Evolutionary conservation across 495 filamentous ascomycete genomes (phyloP).

Genomic region (Saxispiralis lemnorum): DNA sequence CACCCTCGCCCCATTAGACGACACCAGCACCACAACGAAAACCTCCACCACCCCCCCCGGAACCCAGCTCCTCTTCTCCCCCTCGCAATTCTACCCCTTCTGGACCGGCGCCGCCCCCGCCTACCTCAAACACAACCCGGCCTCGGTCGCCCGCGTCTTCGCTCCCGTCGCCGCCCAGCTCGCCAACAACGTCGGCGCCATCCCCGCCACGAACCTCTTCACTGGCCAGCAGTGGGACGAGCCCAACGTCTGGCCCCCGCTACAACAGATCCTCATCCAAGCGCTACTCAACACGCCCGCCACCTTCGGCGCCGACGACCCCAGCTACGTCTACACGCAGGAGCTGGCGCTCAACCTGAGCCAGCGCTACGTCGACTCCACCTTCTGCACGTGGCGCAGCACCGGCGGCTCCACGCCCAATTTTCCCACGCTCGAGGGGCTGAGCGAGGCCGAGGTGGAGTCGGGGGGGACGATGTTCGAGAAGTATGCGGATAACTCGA

Average conservation of each 20-base stretch:
- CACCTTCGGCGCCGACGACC: conserved; percentile 2
- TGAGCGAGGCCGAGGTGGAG: not conserved
- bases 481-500: conserved; percentile 16
- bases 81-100: conserved; percentile 19
- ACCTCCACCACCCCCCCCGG: conserved; percentile 12
- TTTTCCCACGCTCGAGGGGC: conserved; percentile 7
- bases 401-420: conserved; percentile 15
- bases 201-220: conserved; percentile 16
- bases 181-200: conserved; percentile 12
- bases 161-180: conserved; percentile 9
- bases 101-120: conserved; percentile 18
- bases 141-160: conserved; percentile 12
- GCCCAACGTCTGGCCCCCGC: conserved; percentile 20
- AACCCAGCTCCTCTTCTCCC: conserved; percentile 8
- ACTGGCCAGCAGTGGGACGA: conserved; percentile 21
- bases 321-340: conserved; percentile 14
- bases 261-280: conserved; percentile 17
- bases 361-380: conserved; percentile 18
- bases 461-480: conserved; percentile 19
- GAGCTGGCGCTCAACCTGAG: conserved; percentile 13
- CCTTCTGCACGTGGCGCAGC: conserved; percentile 20
- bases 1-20: conserved; percentile 11
- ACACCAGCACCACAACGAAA: conserved; percentile 5
- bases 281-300: conserved; percentile 18
- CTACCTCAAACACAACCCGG: conserved; percentile 14